A percentile compares a stretch with the other conserved stretches of the same genome.
Evolutionary conservation across 192 early-diverging fungal genomes (phyloP).

Genomic region (Coemansia furcata): DNA sequence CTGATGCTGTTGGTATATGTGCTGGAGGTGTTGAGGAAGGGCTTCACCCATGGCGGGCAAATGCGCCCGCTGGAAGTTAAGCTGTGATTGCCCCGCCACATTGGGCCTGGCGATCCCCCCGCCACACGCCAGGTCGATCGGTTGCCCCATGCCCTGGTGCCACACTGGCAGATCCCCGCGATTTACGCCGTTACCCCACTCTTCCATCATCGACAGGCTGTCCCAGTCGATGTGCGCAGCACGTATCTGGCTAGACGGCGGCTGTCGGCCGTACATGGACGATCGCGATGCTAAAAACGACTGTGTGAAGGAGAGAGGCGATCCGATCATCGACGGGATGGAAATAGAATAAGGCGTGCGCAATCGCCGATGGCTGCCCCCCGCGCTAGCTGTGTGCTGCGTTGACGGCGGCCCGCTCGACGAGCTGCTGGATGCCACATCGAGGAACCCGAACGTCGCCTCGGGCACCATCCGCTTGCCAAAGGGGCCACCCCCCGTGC

Average conservation of each 20-base stretch:
- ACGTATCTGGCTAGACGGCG: conserved; percentile 52
- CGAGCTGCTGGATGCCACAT: conserved; percentile 33
- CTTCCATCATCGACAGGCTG: conserved; percentile 48
- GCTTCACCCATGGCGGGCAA: neutral
- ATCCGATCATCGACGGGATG: conserved; percentile 48
- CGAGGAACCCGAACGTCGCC: conserved; percentile 16
- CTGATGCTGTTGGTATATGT: conserved; percentile 13
- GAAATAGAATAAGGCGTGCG: conserved; percentile 48
- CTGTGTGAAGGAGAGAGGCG: conserved; percentile 50
- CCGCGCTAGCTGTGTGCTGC: conserved; percentile 4
- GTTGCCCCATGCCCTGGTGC: conserved; percentile 24
- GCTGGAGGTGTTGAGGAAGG: conserved; percentile 9
- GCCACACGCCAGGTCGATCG: conserved; percentile 19
- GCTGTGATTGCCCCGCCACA: neutral
- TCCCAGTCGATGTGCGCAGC: conserved; percentile 54
- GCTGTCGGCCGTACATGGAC: conserved; percentile 47
- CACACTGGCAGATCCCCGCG: conserved; percentile 24
- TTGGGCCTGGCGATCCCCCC: neutral
- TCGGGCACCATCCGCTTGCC: conserved; percentile 9
- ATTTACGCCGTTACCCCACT: conserved; percentile 19
- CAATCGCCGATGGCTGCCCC: conserved; percentile 25
- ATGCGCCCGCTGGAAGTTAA: conserved; percentile 4
- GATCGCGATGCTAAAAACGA: conserved; percentile 49
- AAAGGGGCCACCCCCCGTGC: conserved; percentile 6
- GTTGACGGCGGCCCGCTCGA: conserved; percentile 18